Conservation (phyloP, 2,329 filamentous ascomycete genomes). For the Berkeleyomyces rouxiae region DNA sequence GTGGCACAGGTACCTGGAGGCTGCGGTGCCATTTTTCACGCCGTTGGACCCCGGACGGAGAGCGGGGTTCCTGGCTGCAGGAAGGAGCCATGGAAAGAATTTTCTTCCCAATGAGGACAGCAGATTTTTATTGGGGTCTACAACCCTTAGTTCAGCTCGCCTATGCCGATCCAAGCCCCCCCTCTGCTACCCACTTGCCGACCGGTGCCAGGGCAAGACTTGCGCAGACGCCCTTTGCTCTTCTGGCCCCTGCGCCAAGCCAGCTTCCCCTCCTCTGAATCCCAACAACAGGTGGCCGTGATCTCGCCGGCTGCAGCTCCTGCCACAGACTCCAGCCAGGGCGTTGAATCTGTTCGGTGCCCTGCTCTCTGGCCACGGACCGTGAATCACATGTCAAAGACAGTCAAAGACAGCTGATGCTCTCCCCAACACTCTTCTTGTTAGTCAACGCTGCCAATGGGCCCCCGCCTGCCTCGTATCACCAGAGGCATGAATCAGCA, state of each 20-base stretch:
- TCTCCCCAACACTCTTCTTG: neutral
- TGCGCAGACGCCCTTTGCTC: too few species aligned
- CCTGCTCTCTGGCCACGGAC: neutral
- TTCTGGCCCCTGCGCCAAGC: neutral
- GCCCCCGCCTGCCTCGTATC: neutral
- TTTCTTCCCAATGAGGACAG: neutral
- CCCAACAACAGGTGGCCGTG: neutral
- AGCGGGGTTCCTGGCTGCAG: conserved; percentile 1
- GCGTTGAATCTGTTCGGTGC: neutral
- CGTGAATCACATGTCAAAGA: neutral
- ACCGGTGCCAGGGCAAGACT: too few species aligned
- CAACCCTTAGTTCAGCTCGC: neutral
- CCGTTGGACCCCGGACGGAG: conserved; percentile 1
- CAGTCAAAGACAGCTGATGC: neutral
- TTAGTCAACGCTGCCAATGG: neutral
- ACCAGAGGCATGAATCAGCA: neutral
- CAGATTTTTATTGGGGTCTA: neutral
- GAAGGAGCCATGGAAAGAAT: neutral
- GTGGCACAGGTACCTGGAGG: neutral
- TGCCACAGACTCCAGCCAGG: too few species aligned
- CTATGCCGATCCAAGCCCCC: too few species aligned
- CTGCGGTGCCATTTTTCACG: neutral
- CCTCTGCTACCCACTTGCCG: too few species aligned
- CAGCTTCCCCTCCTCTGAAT: neutral
- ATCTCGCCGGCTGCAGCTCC: neutral